Evolutionary conservation across 2,329 filamentous ascomycete genomes (phyloP).

Genomic region (Claviceps paspali): DNA sequence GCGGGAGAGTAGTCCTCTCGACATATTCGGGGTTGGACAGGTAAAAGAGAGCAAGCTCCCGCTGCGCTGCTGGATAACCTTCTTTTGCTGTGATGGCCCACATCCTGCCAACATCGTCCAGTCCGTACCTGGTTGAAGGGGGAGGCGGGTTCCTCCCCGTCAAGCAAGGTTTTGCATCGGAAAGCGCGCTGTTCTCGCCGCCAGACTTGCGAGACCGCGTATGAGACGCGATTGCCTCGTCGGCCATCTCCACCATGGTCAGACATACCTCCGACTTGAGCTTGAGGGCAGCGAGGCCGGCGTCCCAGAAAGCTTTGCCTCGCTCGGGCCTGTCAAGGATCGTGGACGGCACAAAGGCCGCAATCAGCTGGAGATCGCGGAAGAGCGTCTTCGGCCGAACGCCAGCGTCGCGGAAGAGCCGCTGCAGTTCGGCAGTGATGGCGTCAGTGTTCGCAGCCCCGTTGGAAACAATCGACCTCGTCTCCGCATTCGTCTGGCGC

Average conservation of each 20-base stretch:
- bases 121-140: slow-evolving; percentile 47
- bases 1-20: slow-evolving; percentile 62
- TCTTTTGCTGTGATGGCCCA: slow-evolving; percentile 90
- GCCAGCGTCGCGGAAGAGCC: slow-evolving; percentile 49
- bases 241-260: slow-evolving; percentile 53
- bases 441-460: slow-evolving; percentile 42
- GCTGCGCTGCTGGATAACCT: slow-evolving; percentile 66
- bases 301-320: slow-evolving; percentile 78
- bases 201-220: slow-evolving; percentile 43
- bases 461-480: slow-evolving; percentile 32
- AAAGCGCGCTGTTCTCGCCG: slow-evolving; percentile 15
- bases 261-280: slow-evolving; percentile 78
- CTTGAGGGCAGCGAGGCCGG: slow-evolving; percentile 72
- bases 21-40: slow-evolving; percentile 82
- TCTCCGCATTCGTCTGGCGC: slow-evolving; percentile 30
- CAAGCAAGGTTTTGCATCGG: slow-evolving; percentile 18
- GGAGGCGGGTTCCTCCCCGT: slow-evolving; percentile 25
- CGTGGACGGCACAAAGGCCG: slow-evolving; percentile 45
- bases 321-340: slow-evolving; percentile 46
- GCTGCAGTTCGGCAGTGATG: slow-evolving; percentile 50
- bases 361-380: slow-evolving; percentile 64
- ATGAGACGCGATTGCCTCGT: slow-evolving; percentile 42
- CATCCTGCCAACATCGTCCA: slow-evolving; percentile 74
- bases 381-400: slow-evolving; percentile 69
- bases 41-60: slow-evolving; percentile 87